A percentile compares a stretch with the other conserved stretches of the same genome.
Conservation (phyloP, 495 filamentous ascomycete species). For the Penicillium verhagenii region DNA sequence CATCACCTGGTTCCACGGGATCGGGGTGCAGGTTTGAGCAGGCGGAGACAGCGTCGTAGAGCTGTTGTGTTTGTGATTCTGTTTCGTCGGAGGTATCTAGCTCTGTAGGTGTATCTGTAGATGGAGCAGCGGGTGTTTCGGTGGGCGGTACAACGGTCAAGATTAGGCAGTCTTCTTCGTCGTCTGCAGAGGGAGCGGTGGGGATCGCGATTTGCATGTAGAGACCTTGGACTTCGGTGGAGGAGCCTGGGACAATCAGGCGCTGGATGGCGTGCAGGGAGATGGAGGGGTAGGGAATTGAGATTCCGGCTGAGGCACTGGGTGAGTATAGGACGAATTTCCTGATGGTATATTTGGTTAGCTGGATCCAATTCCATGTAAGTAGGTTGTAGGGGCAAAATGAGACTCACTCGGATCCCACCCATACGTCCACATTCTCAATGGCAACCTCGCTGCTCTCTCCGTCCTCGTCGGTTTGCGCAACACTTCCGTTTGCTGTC, state of each 20-base stretch:
- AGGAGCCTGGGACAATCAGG: conserved; percentile 39
- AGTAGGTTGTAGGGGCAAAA: too few species aligned
- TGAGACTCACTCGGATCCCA: conserved; percentile 71
- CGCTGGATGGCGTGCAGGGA: conserved; percentile 84
- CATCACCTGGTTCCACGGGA: conserved; percentile 45
- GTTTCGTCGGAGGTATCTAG: conserved; percentile 20
- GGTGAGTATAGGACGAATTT: conserved; percentile 72
- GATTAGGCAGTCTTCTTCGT: conserved; percentile 70
- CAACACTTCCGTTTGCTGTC: conserved; percentile 18
- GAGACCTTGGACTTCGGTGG: conserved; percentile 56
- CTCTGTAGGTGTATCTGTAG: neutral
- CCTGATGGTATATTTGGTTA: conserved; percentile 38
- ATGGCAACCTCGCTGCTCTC: conserved; percentile 46
- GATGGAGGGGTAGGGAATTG: conserved; percentile 85
- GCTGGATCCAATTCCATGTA: neutral
- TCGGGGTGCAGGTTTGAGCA: conserved; percentile 93
- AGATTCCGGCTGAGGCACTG: conserved; percentile 57
- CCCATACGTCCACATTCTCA: conserved; percentile 66
- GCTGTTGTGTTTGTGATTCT: conserved; percentile 45
- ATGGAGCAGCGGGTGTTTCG: conserved; percentile 3
- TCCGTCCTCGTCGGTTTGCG: conserved; percentile 32
- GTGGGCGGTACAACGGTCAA: conserved; percentile 66
- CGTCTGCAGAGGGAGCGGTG: conserved; percentile 45
- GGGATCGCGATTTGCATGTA: conserved; percentile 77
- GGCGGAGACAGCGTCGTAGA: conserved; percentile 78